A percentile compares a stretch with the other conserved stretches of the same genome.
Conservation (phyloP, 2,329 filamentous ascomycete genomes). For the Alternaria sp. region DNA sequence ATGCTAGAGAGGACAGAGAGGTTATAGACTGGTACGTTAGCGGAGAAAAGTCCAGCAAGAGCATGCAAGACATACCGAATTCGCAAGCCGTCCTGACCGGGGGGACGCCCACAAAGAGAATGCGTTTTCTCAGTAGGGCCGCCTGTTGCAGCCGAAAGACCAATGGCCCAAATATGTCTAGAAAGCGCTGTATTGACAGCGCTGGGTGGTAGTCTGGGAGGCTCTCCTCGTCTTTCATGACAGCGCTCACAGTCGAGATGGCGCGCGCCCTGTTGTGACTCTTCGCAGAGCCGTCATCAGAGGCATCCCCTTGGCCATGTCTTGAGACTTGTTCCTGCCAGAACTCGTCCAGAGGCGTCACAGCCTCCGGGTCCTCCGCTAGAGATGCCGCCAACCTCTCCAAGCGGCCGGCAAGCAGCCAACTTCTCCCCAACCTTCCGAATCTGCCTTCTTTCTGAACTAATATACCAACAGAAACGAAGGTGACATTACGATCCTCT, state of each 20-base stretch:
- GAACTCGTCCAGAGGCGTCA: constrained; percentile 74
- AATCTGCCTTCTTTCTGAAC: constrained; percentile 76
- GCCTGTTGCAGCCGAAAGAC: constrained; percentile 91
- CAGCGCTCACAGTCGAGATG: constrained; percentile 63
- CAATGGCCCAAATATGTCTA: constrained; percentile 87
- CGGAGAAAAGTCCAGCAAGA: not conserved
- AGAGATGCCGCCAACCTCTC: constrained; percentile 73
- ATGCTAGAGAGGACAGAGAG: constrained; percentile 93
- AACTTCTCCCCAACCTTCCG: constrained; percentile 84
- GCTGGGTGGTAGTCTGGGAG: constrained; percentile 85
- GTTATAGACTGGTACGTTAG: constrained; percentile 75
- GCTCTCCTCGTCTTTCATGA: constrained; percentile 68
- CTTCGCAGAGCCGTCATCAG: constrained; percentile 20
- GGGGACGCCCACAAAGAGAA: constrained; percentile 84
- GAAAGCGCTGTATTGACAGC: constrained; percentile 76
- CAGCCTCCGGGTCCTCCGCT: constrained; percentile 70
- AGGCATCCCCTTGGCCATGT: not conserved
- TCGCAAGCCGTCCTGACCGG: constrained; percentile 88
- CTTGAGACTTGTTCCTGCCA: constrained; percentile 69
- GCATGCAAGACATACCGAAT: constrained; percentile 70
- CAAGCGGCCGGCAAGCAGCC: constrained; percentile 82
- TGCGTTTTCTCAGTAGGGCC: constrained; percentile 83
- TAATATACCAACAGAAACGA: constrained; percentile 89
- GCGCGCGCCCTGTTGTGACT: constrained; percentile 46
- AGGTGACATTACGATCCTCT: constrained; percentile 83